Evolutionary conservation across 768 basidiomycete genomes (phyloP), one percentile per base, ranked within the genome.

Genomic region (Royoungia palumana): DNA sequence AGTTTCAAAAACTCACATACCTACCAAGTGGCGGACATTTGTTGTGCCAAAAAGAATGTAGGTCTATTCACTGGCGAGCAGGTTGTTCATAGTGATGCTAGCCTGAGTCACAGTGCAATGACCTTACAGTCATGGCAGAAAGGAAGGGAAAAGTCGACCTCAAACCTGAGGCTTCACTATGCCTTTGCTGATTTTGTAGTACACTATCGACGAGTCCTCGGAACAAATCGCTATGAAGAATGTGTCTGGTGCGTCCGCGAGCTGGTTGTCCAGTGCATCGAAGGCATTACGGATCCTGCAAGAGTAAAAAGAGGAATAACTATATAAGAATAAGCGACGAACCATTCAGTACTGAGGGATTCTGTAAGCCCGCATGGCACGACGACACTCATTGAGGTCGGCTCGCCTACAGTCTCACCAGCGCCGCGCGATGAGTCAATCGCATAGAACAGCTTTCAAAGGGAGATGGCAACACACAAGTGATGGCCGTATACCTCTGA

Each of bases 141-240:
- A n/a, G n/a, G n/a, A n/a, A n/a, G n/a, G n/a, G n/a, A n/a, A n/a
- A n/a, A n/a, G n/a, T n/a, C n/a, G n/a, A n/a, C 3, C 30, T 43
- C 57, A 87, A 38, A 86, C 69, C 11, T 77, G 72, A 21, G 86
- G 88, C 58, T 90, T 90, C 51, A 83, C 80, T 27, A 91, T 85
- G 47, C 87, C 89, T 42, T 76, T 74, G 60, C 83, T 85, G 50
- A 91, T 74, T 59, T 87, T 88, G 68, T 91, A 91, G 65, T 91
- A 91, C 44, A 91, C 89, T 39, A 86, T 83, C 9, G 89, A 89
- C 11, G 89, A 82, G 58, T 91, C 89, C 43, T 86, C 81, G 0
- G 83, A 78, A 37, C 81, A 82, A 47, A 90, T 84, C 12, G 83
- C 89, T 25, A 91, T 64, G 58, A 79, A 85, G 40, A 90, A 66